Evolutionary conservation across 208 protist genomes (phyloP), one percentile per base, ranked within the genome.

Genomic region (Balamuthia mandrillaris): DNA sequence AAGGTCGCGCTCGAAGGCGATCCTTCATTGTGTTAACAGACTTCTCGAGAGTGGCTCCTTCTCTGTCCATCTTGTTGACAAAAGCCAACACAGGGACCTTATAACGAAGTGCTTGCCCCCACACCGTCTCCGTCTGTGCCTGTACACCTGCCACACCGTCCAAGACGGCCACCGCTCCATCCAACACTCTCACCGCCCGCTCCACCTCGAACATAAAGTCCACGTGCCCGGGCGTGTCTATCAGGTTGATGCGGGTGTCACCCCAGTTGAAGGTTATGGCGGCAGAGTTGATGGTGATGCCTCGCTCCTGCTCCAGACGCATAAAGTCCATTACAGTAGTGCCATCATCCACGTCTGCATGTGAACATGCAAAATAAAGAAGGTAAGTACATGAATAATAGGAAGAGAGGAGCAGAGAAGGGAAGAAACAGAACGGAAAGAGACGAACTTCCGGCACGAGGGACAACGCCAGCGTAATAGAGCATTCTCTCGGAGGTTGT

Each of bases 171-270:
- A 98, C 96, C 7, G 96, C 96, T 21, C 97, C 96, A 87, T 98
- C 97, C 44, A 98, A 93, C n/a, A 98, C 96, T 3, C 97, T 94
- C 89, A 98, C 91, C 33, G 95, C 91, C 21, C 97, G 92, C 91
- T 98, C 96, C 58, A 98, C 97, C 87, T 98, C 97, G 42, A 98
- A 93, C 21, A 96, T 98, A 75, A 98, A 98, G 89, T 98, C 97
- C 14, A 98, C 95, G 88, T 98, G 96, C 2, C 97, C 96, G 1
- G 97, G 97, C 0, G 97, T 98, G 92, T 98, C 97, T 68, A 98
- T 97, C 1, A 98, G 87, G 86, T 98, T 96, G 52, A 98, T 94
- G 74, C 74, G 39, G 79, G 96, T 86, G 5, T 87, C 89, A 1
- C 49, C 52, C 97, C 97, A 98, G 37, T 63, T 65, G 18, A 98